Evolutionary conservation across 768 basidiomycete species (phyloP).

Genomic region (Tulasnella sp.): DNA sequence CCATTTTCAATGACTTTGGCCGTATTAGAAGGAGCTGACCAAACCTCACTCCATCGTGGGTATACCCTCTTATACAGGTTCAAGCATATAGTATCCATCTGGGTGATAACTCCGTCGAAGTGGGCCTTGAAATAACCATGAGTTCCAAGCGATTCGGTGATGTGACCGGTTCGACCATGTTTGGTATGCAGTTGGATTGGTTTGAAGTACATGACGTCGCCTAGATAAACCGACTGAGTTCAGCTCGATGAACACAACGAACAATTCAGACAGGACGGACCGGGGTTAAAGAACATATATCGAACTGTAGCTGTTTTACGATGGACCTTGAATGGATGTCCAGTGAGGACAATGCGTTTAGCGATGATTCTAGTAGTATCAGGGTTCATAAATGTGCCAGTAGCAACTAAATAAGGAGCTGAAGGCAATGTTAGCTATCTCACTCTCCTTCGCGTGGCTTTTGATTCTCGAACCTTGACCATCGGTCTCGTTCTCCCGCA

Average conservation of each 20-base stretch:
- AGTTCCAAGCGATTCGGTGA: conserved; percentile 83
- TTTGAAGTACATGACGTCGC: conserved; percentile 85
- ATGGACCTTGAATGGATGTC: conserved; percentile 94
- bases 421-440: conserved; percentile 1
- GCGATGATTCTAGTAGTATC: conserved; percentile 86
- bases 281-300: conserved; percentile 95
- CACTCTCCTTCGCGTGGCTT: neutral
- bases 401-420: conserved; percentile 80
- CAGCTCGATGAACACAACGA: neutral
- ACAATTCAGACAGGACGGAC: conserved; percentile 28
- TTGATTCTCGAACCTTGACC: conserved; percentile 39
- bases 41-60: conserved; percentile 67
- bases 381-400: conserved; percentile 73
- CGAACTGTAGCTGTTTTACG: conserved; percentile 94
- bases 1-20: neutral
- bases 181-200: conserved; percentile 90
- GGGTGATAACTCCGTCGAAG: conserved; percentile 83
- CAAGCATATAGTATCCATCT: conserved; percentile 97
- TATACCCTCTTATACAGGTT: conserved; percentile 88
- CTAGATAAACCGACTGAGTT: conserved; percentile 26
- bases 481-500: conserved; percentile 50
- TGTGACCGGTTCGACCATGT: conserved; percentile 77
- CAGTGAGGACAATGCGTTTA: conserved; percentile 89
- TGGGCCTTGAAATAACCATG: conserved; percentile 97
- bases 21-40: too few species aligned